These are phyloP conservation scores for Chytridium lagenaria DNA, from an alignment of 371 early-diverging fungal genomes.

Conservation along the genomic window DNA sequence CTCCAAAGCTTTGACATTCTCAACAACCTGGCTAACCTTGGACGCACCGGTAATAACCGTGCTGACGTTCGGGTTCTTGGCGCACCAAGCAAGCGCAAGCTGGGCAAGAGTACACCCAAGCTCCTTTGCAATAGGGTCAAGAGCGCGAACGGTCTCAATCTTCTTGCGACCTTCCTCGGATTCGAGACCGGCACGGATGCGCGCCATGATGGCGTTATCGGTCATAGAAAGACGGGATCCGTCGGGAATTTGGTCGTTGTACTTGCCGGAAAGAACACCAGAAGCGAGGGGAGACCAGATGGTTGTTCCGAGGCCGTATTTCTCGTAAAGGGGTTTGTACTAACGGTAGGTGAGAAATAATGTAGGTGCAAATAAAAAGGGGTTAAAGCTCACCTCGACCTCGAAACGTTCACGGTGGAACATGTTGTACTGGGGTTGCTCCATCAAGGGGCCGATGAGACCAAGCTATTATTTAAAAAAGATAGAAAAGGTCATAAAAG, in stretches of 20 bases:
- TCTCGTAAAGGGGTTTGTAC: slow-evolving; percentile 74
- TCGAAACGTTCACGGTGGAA: slow-evolving; percentile 81
- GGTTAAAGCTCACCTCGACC: slow-evolving; percentile 49
- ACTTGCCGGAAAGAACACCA: slow-evolving; percentile 75
- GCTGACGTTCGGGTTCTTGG: slow-evolving; percentile 62
- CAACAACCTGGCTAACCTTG: slow-evolving; percentile 72
- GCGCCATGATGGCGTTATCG: slow-evolving; percentile 68
- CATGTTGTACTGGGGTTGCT: slow-evolving; percentile 90
- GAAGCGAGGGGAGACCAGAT: slow-evolving; percentile 84
- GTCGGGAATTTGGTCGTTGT: slow-evolving; percentile 74
- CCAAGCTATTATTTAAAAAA: slow-evolving; percentile 15
- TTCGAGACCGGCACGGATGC: slow-evolving; percentile 64
- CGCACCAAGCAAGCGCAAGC: slow-evolving; percentile 83
- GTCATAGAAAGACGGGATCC: slow-evolving; percentile 72
- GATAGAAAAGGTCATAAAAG: not conserved
- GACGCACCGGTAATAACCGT: slow-evolving; percentile 65
- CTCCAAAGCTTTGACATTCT: slow-evolving; percentile 72
- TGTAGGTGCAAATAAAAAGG: too few relatives aligned
- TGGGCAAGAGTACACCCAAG: slow-evolving; percentile 75
- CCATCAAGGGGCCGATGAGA: slow-evolving; percentile 48
- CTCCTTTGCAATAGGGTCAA: slow-evolving; percentile 67
- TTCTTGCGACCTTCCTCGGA: slow-evolving; percentile 63
- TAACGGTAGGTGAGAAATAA: too few relatives aligned
- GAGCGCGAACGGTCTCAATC: slow-evolving; percentile 54
- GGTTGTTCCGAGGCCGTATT: slow-evolving; percentile 74